These are phyloP conservation scores for Phytophthora rubi DNA, from an alignment of 352 stramenopile genomes.

Conservation along the genomic window DNA sequence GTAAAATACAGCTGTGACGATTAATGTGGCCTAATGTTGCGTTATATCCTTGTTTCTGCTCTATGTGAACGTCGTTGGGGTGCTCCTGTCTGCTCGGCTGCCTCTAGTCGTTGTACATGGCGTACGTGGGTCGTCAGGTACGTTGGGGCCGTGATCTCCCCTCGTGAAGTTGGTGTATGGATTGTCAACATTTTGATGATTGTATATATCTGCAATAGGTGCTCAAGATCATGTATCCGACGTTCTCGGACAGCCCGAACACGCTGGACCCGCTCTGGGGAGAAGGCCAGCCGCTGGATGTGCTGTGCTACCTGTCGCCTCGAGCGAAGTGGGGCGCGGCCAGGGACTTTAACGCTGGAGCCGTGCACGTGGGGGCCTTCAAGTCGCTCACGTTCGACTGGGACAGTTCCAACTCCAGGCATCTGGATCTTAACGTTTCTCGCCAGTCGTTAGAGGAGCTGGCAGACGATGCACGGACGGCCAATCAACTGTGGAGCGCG, in stretches of 20 bases:
- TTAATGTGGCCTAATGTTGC: background rate
- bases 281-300: constrained; percentile 59
- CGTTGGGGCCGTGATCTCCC: background rate
- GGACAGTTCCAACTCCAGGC: constrained; percentile 58
- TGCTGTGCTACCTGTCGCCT: constrained; percentile 67
- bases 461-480: constrained; percentile 8
- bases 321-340: constrained; percentile 47
- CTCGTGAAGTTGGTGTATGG: background rate
- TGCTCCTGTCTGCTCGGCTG: background rate
- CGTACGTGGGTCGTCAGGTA: constrained; percentile 1
- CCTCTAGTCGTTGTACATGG: constrained; percentile 1
- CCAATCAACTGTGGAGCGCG: constrained; percentile 41
- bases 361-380: constrained; percentile 59
- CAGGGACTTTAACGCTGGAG: constrained; percentile 46
- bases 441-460: background rate
- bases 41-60: background rate
- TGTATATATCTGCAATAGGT: constrained; percentile 39
- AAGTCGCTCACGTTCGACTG: constrained; percentile 71
- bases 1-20: background rate
- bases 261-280: constrained; percentile 76
- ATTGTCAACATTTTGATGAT: background rate
- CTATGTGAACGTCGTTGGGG: background rate
- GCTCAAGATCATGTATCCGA: constrained; percentile 77
- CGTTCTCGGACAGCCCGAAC: constrained; percentile 49
- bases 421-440: constrained; percentile 63